Conservation (phyloP, 257 asterid species). For the Solanum neorickii region DNA sequence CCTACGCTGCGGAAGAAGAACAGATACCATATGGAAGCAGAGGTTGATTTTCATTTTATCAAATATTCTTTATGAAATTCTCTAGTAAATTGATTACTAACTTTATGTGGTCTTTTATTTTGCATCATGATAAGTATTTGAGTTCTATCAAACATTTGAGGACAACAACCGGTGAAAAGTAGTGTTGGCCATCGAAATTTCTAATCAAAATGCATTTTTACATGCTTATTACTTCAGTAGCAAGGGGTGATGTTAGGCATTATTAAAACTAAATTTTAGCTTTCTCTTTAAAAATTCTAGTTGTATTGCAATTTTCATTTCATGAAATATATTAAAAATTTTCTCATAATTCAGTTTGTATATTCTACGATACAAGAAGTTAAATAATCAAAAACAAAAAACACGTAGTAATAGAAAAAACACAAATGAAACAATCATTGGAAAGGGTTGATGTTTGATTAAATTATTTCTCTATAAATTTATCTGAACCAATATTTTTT, state of each 20-base stretch:
- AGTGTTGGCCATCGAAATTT: not conserved
- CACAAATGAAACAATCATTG: not conserved
- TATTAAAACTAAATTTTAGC: not conserved
- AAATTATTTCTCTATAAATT: not conserved
- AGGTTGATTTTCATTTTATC: not conserved
- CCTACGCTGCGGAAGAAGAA: not conserved
- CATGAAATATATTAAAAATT: not conserved
- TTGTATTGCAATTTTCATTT: not conserved
- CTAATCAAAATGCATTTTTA: not conserved
- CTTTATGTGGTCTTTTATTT: not conserved
- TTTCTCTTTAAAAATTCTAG: not conserved
- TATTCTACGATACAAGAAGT: not conserved
- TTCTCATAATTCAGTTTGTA: not conserved
- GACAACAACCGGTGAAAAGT: not conserved
- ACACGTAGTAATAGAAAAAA: not conserved
- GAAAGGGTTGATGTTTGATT: not conserved
- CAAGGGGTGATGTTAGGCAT: not conserved
- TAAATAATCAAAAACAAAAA: not conserved
- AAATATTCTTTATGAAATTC: not conserved
- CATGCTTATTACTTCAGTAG: not conserved
- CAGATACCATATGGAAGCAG: not conserved
- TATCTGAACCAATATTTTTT: not conserved
- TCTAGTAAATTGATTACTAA: not conserved
- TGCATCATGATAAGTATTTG: too few species aligned
- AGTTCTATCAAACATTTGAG: not conserved